A percentile compares a stretch with the other conserved stretches of the same genome.
phyloP scores from a whole-genome alignment of 768 basidiomycete species.

The Hygrophorus pudorinus region DNA sequence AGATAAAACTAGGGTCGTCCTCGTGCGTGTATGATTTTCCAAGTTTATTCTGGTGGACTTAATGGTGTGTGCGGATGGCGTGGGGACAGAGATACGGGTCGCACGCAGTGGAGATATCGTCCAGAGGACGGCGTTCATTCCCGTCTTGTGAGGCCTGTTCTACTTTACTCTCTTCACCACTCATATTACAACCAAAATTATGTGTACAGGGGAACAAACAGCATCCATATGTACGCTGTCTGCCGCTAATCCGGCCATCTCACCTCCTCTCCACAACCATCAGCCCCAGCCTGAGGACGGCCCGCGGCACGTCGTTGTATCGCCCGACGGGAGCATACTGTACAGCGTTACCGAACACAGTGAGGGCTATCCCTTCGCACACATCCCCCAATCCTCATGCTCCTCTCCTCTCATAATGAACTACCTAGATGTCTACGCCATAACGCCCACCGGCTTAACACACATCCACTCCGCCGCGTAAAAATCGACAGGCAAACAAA shows the following conservation, averaged over 20 bases:
- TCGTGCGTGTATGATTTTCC: constrained; percentile 22
- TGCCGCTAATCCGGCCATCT: constrained; percentile 20
- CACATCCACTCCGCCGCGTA: constrained; percentile 33
- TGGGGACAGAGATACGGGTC: constrained; percentile 34
- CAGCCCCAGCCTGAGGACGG: constrained; percentile 31
- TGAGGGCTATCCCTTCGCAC: no score
- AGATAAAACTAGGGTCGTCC: constrained; percentile 35
- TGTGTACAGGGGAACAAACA: constrained; percentile 25
- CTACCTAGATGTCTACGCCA: constrained; percentile 33
- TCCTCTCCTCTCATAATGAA: constrained; percentile 26
- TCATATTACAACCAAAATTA: no score
- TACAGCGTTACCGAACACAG: constrained; percentile 47
- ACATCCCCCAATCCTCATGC: neutral
- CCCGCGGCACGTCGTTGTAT: constrained; percentile 41
- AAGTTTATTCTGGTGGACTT: neutral
- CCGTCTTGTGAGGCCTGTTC: no score
- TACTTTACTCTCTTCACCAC: neutral
- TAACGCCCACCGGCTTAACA: no score
- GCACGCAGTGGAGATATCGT: constrained; percentile 40
- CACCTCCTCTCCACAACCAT: constrained; percentile 25
- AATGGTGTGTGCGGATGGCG: neutral
- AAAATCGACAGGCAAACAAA: constrained; percentile 97
- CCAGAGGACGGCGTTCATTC: constrained; percentile 26
- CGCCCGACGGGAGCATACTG: constrained; percentile 39
- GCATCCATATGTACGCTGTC: constrained; percentile 39